These are phyloP conservation scores for Bipolaris sorokiniana DNA, from an alignment of 2,329 filamentous ascomycete species.

Conservation along the genomic window DNA sequence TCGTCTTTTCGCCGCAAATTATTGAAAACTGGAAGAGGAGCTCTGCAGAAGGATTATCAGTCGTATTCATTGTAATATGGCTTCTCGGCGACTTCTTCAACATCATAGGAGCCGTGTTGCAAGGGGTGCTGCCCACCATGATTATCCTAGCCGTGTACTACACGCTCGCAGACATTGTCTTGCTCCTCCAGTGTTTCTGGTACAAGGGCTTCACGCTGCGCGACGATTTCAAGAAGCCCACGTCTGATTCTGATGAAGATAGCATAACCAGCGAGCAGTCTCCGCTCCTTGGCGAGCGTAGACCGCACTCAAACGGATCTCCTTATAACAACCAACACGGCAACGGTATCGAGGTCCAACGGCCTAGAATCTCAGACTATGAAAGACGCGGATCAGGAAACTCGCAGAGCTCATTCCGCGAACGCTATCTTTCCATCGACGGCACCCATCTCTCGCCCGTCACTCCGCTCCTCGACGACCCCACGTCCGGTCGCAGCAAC, in stretches of 20 bases:
- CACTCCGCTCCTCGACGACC: conserved; percentile 69
- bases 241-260: conserved; percentile 28
- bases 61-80: conserved; percentile 94
- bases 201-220: conserved; percentile 76
- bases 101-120: conserved; percentile 87
- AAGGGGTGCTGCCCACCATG: conserved; percentile 94
- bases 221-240: conserved; percentile 40
- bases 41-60: conserved; percentile 85
- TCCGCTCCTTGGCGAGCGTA: conserved; percentile 41
- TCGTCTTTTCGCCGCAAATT: conserved; percentile 97
- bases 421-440: conserved; percentile 64
- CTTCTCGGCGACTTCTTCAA: conserved; percentile 95
- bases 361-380: conserved; percentile 46
- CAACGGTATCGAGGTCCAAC: conserved; percentile 29
- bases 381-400: conserved; percentile 41
- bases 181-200: conserved; percentile 91
- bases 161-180: conserved; percentile 86
- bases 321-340: conserved; percentile 24
- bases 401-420: conserved; percentile 47
- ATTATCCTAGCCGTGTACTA: conserved; percentile 94
- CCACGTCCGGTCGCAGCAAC: conserved; percentile 29
- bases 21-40: conserved; percentile 88
- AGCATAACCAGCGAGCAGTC: conserved; percentile 47
- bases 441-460: conserved; percentile 77
- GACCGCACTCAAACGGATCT: conserved; percentile 33